These are phyloP conservation scores for Apiospora phragmitis DNA, from an alignment of 2,329 filamentous ascomycete genomes.

Conservation along the genomic window DNA sequence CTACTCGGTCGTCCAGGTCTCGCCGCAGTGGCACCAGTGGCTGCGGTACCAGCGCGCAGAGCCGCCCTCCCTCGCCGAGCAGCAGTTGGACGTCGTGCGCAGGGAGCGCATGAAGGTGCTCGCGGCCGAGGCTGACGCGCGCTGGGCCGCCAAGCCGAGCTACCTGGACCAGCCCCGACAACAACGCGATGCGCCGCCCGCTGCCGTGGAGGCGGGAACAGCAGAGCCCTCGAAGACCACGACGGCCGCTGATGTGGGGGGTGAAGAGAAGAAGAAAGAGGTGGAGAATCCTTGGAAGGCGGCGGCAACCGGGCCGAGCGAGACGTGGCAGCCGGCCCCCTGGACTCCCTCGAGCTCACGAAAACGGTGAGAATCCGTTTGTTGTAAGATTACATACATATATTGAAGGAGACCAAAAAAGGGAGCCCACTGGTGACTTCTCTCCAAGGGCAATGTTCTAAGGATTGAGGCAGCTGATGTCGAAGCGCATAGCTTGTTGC, in stretches of 20 bases:
- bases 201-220: background rate
- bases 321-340: slow-evolving; percentile 66
- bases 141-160: slow-evolving; percentile 62
- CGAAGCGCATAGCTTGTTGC: background rate
- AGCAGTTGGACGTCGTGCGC: slow-evolving; percentile 52
- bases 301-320: slow-evolving; percentile 52
- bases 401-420: background rate
- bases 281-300: slow-evolving; percentile 59
- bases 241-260: too few species aligned
- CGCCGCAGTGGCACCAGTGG: slow-evolving; percentile 70
- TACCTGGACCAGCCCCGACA: slow-evolving; percentile 21
- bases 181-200: slow-evolving; percentile 12
- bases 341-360: slow-evolving; percentile 54
- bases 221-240: background rate
- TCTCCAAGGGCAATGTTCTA: background rate
- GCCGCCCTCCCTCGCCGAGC: slow-evolving; percentile 58
- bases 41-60: slow-evolving; percentile 58
- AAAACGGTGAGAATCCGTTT: slow-evolving; percentile 32
- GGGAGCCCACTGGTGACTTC: background rate
- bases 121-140: slow-evolving; percentile 61
- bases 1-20: slow-evolving; percentile 55
- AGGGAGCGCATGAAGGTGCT: slow-evolving; percentile 55
- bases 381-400: slow-evolving; percentile 5
- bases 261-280: slow-evolving; percentile 12
- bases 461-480: background rate